Base-by-base conservation (phyloP, 2,329 filamentous ascomycete genomes). In the Fonsecaea erecta region DNA sequence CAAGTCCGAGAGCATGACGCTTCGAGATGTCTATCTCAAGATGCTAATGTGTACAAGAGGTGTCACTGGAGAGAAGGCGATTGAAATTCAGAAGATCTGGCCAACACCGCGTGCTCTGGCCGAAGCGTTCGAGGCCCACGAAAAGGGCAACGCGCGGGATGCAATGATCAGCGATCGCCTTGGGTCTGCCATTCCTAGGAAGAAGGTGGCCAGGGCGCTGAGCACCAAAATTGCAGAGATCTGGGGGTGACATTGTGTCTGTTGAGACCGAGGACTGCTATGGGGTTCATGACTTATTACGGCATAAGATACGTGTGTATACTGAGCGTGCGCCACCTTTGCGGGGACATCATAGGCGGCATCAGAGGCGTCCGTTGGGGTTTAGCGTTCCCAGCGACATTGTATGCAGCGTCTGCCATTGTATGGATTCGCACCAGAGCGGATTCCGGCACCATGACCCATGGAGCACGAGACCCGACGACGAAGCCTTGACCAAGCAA, bases 41-140 rank as follows among this genome's bases (percentile, higher is more conserved):
- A 94, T 95, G 90, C 83, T 95, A 54, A 93, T 95, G 90, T 92
- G 89, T 68, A 91, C 86, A 1, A 85, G 85, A 61, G 90, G 90
- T 1, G 81, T 95, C 12, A 91, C 89, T 0, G 90, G 89, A 2
- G 90, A 93, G 71, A 91, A 90, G 72, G 91, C 91, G 0, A 76
- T 93, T 4, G 90, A 92, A 76, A 92, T 95, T 12, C 91, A 94
- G 73, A 88, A 86, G 70, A 79, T 83, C n/a, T 95, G 91, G 90
- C 86, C 83, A 69, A 94, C 91, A 1, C 91, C 91, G 0, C 81
- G 85, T 64, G 86, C 86, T 0, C 86, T 95, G 57, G 79, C 91
- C n/a, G 85, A 88, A 72, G 90, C 90, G 0, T 93, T 86, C 72
- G 84, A 87, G 70, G 28, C 74, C 0, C 81, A 80, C 3, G 81